Base-by-base conservation (phyloP, 2,329 filamentous ascomycete genomes). In the Metarhizium brunneum region DNA sequence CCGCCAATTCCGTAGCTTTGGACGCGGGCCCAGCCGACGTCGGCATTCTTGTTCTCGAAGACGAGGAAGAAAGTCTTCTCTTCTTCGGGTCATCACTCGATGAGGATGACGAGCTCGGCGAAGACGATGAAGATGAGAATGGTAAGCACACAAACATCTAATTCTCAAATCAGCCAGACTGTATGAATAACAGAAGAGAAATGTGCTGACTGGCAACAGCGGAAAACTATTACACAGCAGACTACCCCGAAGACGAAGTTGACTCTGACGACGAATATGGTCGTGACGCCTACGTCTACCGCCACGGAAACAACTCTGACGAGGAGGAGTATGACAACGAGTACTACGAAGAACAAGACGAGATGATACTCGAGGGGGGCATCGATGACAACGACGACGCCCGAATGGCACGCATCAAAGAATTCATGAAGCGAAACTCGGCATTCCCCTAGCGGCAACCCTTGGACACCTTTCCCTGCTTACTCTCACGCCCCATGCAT, bases 201-300 rank as follows among this genome's bases (percentile, higher is more conserved):
- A 43, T 57, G 30, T 56, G 45, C 48, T 35, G 61, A 55, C 55
- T 55, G 49, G 59, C 58, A 35, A 42, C 58, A 85, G 86, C 88
- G 40, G 88, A 92, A 66, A 86, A 90, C 63, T 85, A 90, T 69
- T 90, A 91, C 65, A 83, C 84, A 3, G 85, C 87, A 54, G 88
- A 92, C 66, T 92, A 92, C 62, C 88, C 88, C 0, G 88, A 92
- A 59, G 87, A 92, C 54, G 88, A 92, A 66, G 78, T 90, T 14
- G 85, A 83, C 48, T 85, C 83, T 16, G 87, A 90, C 62, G 72
- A 75, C 53, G 73, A 75, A 56, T 73, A 77, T 58, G 80, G 76
- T 47, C 73, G 75, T 10, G 77, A 82, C 54, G 67, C 81, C 1
- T 85, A 85, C 64, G 69, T 73, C 38, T 84, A 78, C 63, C 74